A percentile compares a stretch with the other conserved stretches of the same genome.
These are phyloP conservation scores for Globisporangium spinosum DNA, from an alignment of 352 stramenopile genomes.

Conservation along the genomic window DNA sequence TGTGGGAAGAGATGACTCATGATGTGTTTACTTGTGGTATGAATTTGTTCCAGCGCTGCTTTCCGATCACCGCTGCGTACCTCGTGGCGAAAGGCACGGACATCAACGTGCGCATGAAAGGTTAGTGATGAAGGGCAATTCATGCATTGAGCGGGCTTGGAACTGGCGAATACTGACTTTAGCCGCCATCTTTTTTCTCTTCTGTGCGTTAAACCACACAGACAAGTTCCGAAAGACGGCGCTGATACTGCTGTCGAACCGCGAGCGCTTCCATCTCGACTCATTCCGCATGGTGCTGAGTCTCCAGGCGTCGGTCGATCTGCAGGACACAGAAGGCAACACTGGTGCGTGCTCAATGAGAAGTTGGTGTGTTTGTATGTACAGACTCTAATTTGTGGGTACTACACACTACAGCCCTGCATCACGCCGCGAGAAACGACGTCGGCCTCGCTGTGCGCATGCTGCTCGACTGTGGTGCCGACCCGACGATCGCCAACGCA, in stretches of 20 bases:
- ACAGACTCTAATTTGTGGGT: not conserved
- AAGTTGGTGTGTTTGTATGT: not conserved
- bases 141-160: not conserved
- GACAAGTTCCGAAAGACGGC: slow-evolving; percentile 45
- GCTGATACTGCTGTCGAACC: slow-evolving; percentile 68
- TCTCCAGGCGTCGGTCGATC: slow-evolving; percentile 50
- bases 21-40: not conserved
- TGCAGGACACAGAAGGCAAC: slow-evolving; percentile 59
- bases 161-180: not conserved
- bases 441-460: slow-evolving; percentile 61
- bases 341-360: slow-evolving; percentile 34
- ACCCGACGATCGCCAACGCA: slow-evolving; percentile 43
- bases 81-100: slow-evolving; percentile 69
- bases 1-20: too few species aligned
- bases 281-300: slow-evolving; percentile 80
- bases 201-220: not conserved
- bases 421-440: slow-evolving; percentile 62
- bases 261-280: slow-evolving; percentile 75
- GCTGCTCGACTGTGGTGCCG: slow-evolving; percentile 53
- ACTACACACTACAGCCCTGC: slow-evolving; percentile 35
- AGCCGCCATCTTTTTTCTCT: not conserved
- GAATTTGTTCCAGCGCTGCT: slow-evolving; percentile 36
- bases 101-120: slow-evolving; percentile 52
- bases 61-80: slow-evolving; percentile 75
- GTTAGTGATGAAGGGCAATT: slow-evolving; percentile 14